A percentile compares a stretch with the other conserved stretches of the same genome.
Conservation (phyloP, 768 basidiomycete species). For the Boletus sensibilis region DNA sequence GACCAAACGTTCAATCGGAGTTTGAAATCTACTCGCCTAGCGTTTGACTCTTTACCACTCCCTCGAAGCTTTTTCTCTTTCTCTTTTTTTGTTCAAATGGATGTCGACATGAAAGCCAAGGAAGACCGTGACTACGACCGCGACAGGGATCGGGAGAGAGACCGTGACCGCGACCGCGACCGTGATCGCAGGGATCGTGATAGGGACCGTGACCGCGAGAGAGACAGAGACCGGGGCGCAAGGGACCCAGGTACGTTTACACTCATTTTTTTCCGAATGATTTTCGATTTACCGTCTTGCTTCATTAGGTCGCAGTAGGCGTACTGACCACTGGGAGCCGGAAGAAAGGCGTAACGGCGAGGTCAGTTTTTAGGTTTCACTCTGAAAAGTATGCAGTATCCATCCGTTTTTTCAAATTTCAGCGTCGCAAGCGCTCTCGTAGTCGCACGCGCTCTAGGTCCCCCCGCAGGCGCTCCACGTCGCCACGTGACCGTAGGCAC, state of each 20-base stretch:
- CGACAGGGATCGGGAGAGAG: slow-evolving; percentile 45
- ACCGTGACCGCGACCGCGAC: slow-evolving; percentile 37
- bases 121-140: slow-evolving; percentile 70
- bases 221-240: slow-evolving; percentile 47
- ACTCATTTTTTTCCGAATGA: not conserved
- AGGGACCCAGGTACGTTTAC: slow-evolving; percentile 55
- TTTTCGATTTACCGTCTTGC: not conserved
- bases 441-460: slow-evolving; percentile 67
- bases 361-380: slow-evolving; percentile 40
- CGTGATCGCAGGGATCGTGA: slow-evolving; percentile 46
- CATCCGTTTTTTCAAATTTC: slow-evolving; percentile 1
- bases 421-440: slow-evolving; percentile 72
- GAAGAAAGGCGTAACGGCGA: slow-evolving; percentile 73
- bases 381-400: not conserved
- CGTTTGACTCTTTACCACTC: slow-evolving; percentile 14
- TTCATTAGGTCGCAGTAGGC: slow-evolving; percentile 43
- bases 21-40: slow-evolving; percentile 2
- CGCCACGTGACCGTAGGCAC: slow-evolving; percentile 57
- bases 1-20: slow-evolving; percentile 18
- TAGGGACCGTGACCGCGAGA: slow-evolving; percentile 39
- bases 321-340: slow-evolving; percentile 81
- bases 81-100: slow-evolving; percentile 46
- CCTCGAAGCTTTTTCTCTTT: slow-evolving; percentile 4
- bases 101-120: slow-evolving; percentile 79
- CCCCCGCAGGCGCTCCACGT: slow-evolving; percentile 60